Conservation (phyloP, 495 filamentous ascomycete species). For the Penicillium mononematosum region DNA sequence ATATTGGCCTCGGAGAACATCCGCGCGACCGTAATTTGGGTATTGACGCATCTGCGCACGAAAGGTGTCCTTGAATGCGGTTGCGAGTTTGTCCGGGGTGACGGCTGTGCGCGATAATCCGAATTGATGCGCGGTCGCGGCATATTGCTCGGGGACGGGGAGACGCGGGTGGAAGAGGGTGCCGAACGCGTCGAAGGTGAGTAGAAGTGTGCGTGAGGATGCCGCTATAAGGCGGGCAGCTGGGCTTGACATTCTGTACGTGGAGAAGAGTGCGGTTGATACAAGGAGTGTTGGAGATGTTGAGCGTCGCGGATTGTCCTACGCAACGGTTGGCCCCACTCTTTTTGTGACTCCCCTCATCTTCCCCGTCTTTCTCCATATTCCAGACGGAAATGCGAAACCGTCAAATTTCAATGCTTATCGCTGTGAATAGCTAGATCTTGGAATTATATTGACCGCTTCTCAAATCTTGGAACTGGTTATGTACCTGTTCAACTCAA, state of each 20-base stretch:
- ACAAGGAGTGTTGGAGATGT: neutral
- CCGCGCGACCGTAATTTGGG: conserved; percentile 66
- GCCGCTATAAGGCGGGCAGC: neutral
- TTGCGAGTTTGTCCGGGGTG: conserved; percentile 30
- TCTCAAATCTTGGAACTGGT: neutral
- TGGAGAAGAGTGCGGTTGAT: neutral
- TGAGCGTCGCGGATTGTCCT: neutral
- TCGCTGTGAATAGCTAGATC: neutral
- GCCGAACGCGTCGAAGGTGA: conserved; percentile 76
- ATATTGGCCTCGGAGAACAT: conserved; percentile 46
- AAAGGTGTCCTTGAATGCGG: conserved; percentile 51
- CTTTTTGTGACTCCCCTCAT: neutral
- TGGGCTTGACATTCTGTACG: neutral
- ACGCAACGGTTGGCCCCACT: neutral
- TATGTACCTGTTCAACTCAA: neutral
- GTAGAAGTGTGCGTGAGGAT: conserved; percentile 50
- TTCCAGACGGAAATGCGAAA: neutral
- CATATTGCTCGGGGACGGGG: conserved; percentile 63
- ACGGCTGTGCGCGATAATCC: conserved; percentile 45
- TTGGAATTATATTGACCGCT: neutral
- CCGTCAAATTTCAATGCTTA: neutral
- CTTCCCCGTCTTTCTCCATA: neutral
- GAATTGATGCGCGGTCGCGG: conserved; percentile 52
- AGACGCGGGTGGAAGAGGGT: conserved; percentile 67
- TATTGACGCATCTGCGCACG: conserved; percentile 44